Evolutionary conservation across 192 early-diverging fungal species (phyloP), one percentile per base, ranked within the genome.

Genomic region (Coemansia sp.): DNA sequence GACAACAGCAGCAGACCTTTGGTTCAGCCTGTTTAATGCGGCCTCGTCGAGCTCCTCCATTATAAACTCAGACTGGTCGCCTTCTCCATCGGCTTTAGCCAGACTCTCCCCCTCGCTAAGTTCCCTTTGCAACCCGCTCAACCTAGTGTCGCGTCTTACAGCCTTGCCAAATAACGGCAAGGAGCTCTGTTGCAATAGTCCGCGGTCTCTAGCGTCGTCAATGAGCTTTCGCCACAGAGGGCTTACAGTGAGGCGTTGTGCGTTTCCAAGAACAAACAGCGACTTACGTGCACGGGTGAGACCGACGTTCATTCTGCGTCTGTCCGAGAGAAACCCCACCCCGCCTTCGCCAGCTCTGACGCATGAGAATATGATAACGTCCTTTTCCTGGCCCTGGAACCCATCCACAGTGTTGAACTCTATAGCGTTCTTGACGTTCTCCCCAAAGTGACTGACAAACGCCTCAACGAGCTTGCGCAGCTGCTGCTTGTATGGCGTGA

Each of bases 301-400:
- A 0, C 89, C 93, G 0, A 96, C 94, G 62, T 96, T 97, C 91
- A 98, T 93, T 23, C 94, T 88, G 6, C 96, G 82, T 20, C 83
- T 72, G 70, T 98, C 94, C 6, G 85, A 74, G 59, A 95, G 73
- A 65, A 98, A 96, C 13, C 94, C 94, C 34, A 96, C 90, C 20
- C 85, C 84, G 0, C 76, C 52, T n/a, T 60, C 77, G 36, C 61
- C 86, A 4, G 94, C 89, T 37, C 96, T 85, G n/a, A 98, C 96
- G 60, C 92, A 95, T 0, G 93, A 95, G 57, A 98, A 91, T 48
- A 98, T 93, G 31, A 98, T 92, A 36, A 97, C 91, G 20, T 97
- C 96, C 69, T 97, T 97, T 68, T 97, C 95, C 73, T 96, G 92
- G 6, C 95, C 96, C 78, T 98, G 95, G 66, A 98, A 98, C 11